Evolutionary conservation across 169 alveolate genomes (phyloP), one percentile per base, ranked within the genome.

Genomic region (Theileria equi): DNA sequence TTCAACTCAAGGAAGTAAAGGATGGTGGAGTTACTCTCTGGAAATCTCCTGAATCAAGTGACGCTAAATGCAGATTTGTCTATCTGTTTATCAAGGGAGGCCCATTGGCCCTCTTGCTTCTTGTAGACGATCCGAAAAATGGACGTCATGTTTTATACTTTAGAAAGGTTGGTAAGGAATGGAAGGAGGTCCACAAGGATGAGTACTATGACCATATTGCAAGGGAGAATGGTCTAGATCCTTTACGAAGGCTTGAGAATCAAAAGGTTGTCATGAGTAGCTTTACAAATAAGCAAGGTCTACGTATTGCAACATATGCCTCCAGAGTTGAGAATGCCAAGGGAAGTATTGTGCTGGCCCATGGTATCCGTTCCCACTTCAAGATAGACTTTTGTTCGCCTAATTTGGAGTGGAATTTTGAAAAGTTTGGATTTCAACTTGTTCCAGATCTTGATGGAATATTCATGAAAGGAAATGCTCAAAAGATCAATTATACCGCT

Each of bases 361-460:
- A 84, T 47, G 91, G 91, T 10, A 23, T 71, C 4, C 53, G 80
- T 38, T 28, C 64, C 11, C 86, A 84, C 59, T 62, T 73, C 41
- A 58, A 81, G 36, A 50, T 72, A 31, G 88, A 65, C 13, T 78
- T 74, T 65, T 17, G 67, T 35, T 65, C 61, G 13, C 72, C 53
- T 60, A 79, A 84, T 60, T 41, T 80, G 19, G 61, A 55, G 25
- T 58, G 85, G 80, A 65, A 60, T 50, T 35, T 41, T 19, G 43
- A 64, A 19, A 64, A 47, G 36, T 31, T 62, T 35, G 69, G 64
- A 16, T 78, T 77, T 35, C 72, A 41, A n/a, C 26, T 25, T 0
- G 74, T 59, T 16, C 28, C 48, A 3, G 32, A 28, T 6, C 19
- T 53, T 1, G 63, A n/a, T n/a, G n/a, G n/a, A n/a, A n/a, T n/a